A percentile compares a stretch with the other conserved stretches of the same genome.
Conservation (phyloP, 2,329 filamentous ascomycete species). For the Neofusicoccum sp. region DNA sequence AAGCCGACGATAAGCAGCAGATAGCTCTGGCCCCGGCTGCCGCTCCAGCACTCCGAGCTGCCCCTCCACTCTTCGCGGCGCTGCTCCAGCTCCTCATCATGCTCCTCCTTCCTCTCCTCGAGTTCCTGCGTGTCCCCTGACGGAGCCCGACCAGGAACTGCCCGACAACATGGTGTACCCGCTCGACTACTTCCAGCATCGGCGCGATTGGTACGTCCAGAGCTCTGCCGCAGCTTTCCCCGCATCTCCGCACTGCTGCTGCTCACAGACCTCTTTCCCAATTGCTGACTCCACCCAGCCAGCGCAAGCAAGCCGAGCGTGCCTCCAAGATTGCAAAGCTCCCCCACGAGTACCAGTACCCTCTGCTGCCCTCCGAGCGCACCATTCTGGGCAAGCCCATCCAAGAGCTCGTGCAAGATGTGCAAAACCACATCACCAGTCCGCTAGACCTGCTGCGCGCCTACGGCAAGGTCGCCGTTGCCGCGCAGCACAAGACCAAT, state of each 20-base stretch:
- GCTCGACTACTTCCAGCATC: slow-evolving; percentile 65
- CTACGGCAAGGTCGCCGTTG: slow-evolving; percentile 82
- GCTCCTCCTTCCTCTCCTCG: neutral
- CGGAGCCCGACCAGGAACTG: neutral
- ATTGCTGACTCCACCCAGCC: slow-evolving; percentile 49
- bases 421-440: slow-evolving; percentile 65
- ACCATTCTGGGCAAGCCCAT: slow-evolving; percentile 71
- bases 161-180: slow-evolving; percentile 14
- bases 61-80: neutral
- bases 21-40: neutral
- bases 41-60: neutral
- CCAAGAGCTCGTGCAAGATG: slow-evolving; percentile 71
- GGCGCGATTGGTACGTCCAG: slow-evolving; percentile 63
- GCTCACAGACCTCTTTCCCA: neutral
- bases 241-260: neutral
- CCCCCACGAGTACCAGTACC: slow-evolving; percentile 61
- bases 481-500: slow-evolving; percentile 83
- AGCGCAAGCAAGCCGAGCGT: slow-evolving; percentile 77
- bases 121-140: neutral
- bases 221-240: slow-evolving; percentile 12
- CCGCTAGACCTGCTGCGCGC: slow-evolving; percentile 75
- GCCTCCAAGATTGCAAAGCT: slow-evolving; percentile 66
- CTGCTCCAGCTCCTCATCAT: neutral
- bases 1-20: slow-evolving; percentile 14
- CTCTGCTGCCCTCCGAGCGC: slow-evolving; percentile 64